A percentile compares a stretch with the other conserved stretches of the same genome.
phyloP scores from a whole-genome alignment of 148 eudicot species.

The Vaccinium darrowii region DNA sequence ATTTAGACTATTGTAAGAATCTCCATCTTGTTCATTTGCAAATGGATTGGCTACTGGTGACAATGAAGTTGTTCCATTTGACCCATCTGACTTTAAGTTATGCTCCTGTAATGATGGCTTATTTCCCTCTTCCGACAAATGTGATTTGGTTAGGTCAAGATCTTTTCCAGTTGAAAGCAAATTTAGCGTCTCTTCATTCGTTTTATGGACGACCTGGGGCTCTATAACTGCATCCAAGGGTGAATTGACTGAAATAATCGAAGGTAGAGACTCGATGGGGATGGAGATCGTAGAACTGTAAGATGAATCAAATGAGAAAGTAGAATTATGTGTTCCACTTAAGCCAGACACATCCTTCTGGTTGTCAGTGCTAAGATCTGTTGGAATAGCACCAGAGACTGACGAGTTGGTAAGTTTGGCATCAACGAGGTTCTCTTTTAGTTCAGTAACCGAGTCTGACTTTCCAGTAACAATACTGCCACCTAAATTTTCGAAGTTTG shows the following conservation, averaged over 20 bases:
- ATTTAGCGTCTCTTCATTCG: constrained; percentile 20
- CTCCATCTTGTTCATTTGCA: constrained; percentile 31
- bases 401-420: constrained; percentile 24
- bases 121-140: constrained; percentile 31
- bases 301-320: constrained; percentile 25
- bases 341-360: constrained; percentile 30
- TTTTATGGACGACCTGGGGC: constrained; percentile 26
- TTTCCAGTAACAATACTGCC: constrained; percentile 31
- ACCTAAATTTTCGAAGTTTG: constrained; percentile 30
- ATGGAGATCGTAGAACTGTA: constrained; percentile 18
- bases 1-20: constrained; percentile 30
- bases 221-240: constrained; percentile 30
- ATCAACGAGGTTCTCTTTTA: constrained; percentile 27
- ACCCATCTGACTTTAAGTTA: constrained; percentile 27
- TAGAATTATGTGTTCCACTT: constrained; percentile 24
- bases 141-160: constrained; percentile 24
- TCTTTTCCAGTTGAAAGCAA: constrained; percentile 32
- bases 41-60: constrained; percentile 37
- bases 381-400: constrained; percentile 29
- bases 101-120: constrained; percentile 22
- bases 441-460: constrained; percentile 26
- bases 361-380: constrained; percentile 21
- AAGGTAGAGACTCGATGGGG: constrained; percentile 25
- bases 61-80: constrained; percentile 23
- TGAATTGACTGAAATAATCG: constrained; percentile 30